phyloP scores from a whole-genome alignment of 169 alveolate species.

The Plasmodium malariae region DNA sequence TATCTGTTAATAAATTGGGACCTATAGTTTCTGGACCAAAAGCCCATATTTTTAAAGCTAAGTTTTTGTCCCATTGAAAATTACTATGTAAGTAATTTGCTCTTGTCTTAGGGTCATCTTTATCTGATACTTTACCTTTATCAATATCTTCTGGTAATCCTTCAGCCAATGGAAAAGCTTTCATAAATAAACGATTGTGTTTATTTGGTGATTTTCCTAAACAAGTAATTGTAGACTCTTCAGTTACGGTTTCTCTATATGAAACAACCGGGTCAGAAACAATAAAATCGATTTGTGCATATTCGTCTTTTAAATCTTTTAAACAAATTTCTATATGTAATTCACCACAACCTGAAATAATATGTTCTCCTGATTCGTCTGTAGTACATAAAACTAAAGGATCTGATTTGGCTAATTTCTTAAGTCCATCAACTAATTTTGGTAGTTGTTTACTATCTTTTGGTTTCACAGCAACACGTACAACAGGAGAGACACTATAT shows the following conservation, averaged over 20 bases:
- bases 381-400: conserved; percentile 98
- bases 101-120: conserved; percentile 97
- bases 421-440: conserved; percentile 98
- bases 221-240: conserved; percentile 93
- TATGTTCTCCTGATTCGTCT: conserved; percentile 99
- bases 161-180: conserved; percentile 97
- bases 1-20: conserved; percentile 97
- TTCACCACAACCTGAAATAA: conserved; percentile 99
- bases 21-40: conserved; percentile 99
- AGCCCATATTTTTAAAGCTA: conserved; percentile 98
- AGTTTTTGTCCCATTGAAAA: conserved; percentile 98
- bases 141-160: conserved; percentile 98
- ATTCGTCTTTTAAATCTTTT: conserved; percentile 98
- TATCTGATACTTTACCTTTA: conserved; percentile 92
- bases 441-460: conserved; percentile 98
- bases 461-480: conserved; percentile 99
- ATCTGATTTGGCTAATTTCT: conserved; percentile 97
- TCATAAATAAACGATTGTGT: conserved; percentile 98
- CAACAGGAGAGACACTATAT: conserved; percentile 99
- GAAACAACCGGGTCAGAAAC: conserved; percentile 99
- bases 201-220: conserved; percentile 99
- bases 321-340: conserved; percentile 99
- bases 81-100: conserved; percentile 94
- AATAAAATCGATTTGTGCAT: conserved; percentile 98
- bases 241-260: conserved; percentile 99